Evolutionary conservation across 2,329 filamentous ascomycete species (phyloP), one percentile per base, ranked within the genome.

Genomic region (Bipolaris victoriae): DNA sequence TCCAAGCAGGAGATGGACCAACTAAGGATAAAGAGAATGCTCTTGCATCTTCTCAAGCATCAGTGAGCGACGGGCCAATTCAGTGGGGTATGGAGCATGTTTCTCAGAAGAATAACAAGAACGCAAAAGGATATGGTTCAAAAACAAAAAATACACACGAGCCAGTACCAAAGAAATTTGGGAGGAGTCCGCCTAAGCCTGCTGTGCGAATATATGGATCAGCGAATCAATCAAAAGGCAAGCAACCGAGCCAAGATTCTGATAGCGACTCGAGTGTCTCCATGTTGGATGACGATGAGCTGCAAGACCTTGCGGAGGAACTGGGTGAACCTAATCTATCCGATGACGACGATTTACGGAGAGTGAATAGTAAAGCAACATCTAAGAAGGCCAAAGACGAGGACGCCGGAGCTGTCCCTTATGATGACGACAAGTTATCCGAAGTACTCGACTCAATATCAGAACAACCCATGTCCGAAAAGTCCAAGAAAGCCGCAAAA

Each of bases 1-100:
- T 55, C 7, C 66, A 66, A 45, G 36, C 52, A 20, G 47, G 35
- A 5, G 55, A 61, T 31, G 31, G n/a, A 6, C 35, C 15, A 46
- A 3, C 16, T 16, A 61, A 62, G 2, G 54, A 63, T 3, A 71
- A 68, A 18, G 67, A 70, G 45, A 67, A 66, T 37, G 26, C 31
- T 35, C n/a, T 46, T 5, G 43, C 57, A 26, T 62, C 52, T 26
- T 63, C 63, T 18, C 13, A 18, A 52, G 56, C 44, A 13, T 44
- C 46, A 36, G 41, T 50, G 5, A 44, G 41, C 15, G 26, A 55
- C 13, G 49, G 41, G 3, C 22, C 33, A 10, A 54, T 57, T 5
- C 26, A 35, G 2, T 64, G 57, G 44, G 52, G 56, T 1, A 64
- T 65, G 51, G 62, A 57, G 46, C 36, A 62, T 31, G 9, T 53